Base-by-base conservation (phyloP, 1,284 basidiomycete species). In the Inonotus obliquus region DNA sequence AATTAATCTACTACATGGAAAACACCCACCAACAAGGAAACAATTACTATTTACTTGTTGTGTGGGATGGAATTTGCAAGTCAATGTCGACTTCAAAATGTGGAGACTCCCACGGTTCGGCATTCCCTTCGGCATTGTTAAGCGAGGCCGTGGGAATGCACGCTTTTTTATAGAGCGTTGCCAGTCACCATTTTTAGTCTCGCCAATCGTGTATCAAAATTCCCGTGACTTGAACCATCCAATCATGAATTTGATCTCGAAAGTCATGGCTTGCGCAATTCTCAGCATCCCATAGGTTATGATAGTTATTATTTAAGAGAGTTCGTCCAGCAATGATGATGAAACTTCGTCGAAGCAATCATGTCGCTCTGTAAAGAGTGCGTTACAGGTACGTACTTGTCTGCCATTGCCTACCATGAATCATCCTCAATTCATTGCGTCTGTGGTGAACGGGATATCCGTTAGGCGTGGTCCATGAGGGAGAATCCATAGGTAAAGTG, bases 391-490 rank as follows among this genome's bases (percentile, higher is more conserved):
- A 56, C 37, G 60, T 47, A 32, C 6, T 44, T n/a, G 17, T n/a
- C 41, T 21, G 38, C 38, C n/a, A 11, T n/a, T n/a, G 11, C 38
- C 3, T 2, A 10, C 38, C 38, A 2, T 39, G 38, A n/a, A n/a
- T 39, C 38, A n/a, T 44, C 19, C 17, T 17, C n/a, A 44, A n/a
- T 21, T 13, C 14, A 2, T 52, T n/a, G 13, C 10, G 13, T 17
- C 17, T 35, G 1, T 32, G 7, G 3, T 27, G 27, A 10, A 52
- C 21, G 9, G n/a, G 9, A 13, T n/a, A 25, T 4, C n/a, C 47
- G 4, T 49, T 23, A 83, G 84, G 83, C 61, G 81, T 82, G 45
- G 79, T 75, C 60, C 83, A 85, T 65, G 82, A 85, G 66, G 84
- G 84, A 35, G 78, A 76, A 23, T 74, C 82, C 1, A 72, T 75